Evolutionary conservation across 73 alveolate species (phyloP), one percentile per base, ranked within the genome.

Genomic region (Paramecium sexaurelia): DNA sequence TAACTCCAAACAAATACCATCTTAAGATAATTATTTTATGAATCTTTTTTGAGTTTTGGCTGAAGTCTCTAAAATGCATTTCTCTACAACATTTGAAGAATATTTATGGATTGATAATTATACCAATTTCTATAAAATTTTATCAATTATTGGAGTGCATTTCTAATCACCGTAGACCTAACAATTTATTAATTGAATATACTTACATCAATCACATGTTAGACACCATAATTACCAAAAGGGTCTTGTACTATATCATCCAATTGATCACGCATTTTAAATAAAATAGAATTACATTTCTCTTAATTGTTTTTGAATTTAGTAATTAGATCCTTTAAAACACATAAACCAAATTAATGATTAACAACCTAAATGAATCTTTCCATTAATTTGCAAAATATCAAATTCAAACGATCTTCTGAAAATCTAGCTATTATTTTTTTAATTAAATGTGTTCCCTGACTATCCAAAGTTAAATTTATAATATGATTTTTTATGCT

Each of bases 311-410:
- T 33, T 33, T 78, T 78, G 10, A 78, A 40, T 78, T 45, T 78
- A 13, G 90, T 22, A 37, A 78, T 78, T 3, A 78, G 40, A 78
- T 78, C 90, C 47, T 78, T 78, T 13, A 78, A 40, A 19, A 78
- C 90, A 40, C 90, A 78, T n/a, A 78, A 27, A 20, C 90, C 90
- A 78, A 78, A 78, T 78, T 78, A 27, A 78, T 78, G 90, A 41
- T 78, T 78, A 11, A 78, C 90, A 1, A 78, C 73, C 15, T 19
- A 24, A 40, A 41, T 19, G 90, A 78, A 78, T 45, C 55, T 78
- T 6, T 78, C 90, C 68, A 78, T 41, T 24, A 78, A 29, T 43
- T 78, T 78, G 36, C 26, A 20, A 45, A 78, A 78, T 26, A 78
- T 24, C 22, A 20, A 15, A 40, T 37, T 43, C 11, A 78, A 43